These are phyloP conservation scores for Vicia sativa DNA, from an alignment of 306 rosid genomes.

Conservation along the genomic window DNA sequence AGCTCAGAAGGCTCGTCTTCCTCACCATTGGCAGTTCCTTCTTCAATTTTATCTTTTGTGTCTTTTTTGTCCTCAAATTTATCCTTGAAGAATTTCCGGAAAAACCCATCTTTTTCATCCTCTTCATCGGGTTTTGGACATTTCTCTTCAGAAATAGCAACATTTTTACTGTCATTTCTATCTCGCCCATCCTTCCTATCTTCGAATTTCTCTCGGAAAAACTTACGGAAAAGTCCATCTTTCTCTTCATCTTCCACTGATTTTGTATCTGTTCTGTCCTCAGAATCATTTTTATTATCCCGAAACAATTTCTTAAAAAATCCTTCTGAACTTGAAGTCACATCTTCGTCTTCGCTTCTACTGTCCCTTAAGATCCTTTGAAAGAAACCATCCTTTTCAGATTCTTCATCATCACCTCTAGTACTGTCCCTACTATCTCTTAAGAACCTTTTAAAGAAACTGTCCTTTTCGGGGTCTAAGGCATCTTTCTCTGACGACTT, in stretches of 20 bases:
- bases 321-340: constrained; percentile 80
- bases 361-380: constrained; percentile 76
- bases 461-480: constrained; percentile 75
- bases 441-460: constrained; percentile 80
- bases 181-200: constrained; percentile 69
- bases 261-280: constrained; percentile 60
- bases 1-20: constrained; percentile 86
- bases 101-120: constrained; percentile 90
- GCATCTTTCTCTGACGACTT: constrained; percentile 82
- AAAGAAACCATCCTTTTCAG: constrained; percentile 88
- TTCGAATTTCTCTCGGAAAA: constrained; percentile 83
- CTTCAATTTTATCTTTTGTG: constrained; percentile 68
- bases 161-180: constrained; percentile 54
- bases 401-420: constrained; percentile 51
- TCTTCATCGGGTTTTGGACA: constrained; percentile 69
- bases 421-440: constrained; percentile 70
- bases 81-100: constrained; percentile 72
- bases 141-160: constrained; percentile 57
- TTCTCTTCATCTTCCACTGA: constrained; percentile 78
- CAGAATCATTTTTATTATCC: constrained; percentile 78
- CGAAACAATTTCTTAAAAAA: constrained; percentile 90
- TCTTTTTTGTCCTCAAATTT: constrained; percentile 84
- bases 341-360: constrained; percentile 69
- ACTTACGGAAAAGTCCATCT: constrained; percentile 79
- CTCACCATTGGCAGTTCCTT: constrained; percentile 70